Base-by-base conservation (phyloP, 2,329 filamentous ascomycete species). In the Penicillium freii region DNA sequence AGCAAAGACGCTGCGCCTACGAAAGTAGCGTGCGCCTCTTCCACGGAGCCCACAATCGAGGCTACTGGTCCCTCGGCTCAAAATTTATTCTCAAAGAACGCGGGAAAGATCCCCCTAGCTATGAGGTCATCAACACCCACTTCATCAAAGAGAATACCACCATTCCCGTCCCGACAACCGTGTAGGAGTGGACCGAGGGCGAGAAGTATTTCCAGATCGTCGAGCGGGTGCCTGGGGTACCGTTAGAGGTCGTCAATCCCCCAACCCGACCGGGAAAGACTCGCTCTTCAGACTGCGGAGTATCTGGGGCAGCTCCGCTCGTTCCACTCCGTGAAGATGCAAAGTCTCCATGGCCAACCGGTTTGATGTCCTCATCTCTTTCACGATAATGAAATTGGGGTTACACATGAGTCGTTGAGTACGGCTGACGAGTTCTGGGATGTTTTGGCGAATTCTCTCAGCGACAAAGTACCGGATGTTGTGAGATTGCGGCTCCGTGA, bases 391-490 rank as follows among this genome's bases (percentile, higher is more conserved):
- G 27, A 34, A 1, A 33, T 9, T 11, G 42, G 25, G 1, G 8
- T 39, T 44, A 40, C 51, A 13, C 59, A 61, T 27, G 58, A 56
- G 17, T 58, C 58, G 3, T 51, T 63, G 29, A 51, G 46, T 39
- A 61, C 54, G 10, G 58, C 54, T n/a, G 49, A 53, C 1, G 59
- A 65, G 21, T 39, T 66, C 4, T 65, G 61, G 58, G 43, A 47
- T 21, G 49, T 46, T n/a, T 23, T 53, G 25, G n/a, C 6, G 9
- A 40, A 57, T 23, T 38, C 52, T 4, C 9, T 53, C 31, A 29
- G 62, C 40, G 29, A 49, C 27, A 29, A 50, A n/a, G 25, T 63
- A 29, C 58, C 53, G 23, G 40, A 62, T 34, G 27, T 43, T 29
- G 58, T 33, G 17, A 54, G 59, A 5, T 29, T 38, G 43, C 46